These are phyloP conservation scores for Phoma sp. DNA, from an alignment of 2,329 filamentous ascomycete species.

Conservation along the genomic window DNA sequence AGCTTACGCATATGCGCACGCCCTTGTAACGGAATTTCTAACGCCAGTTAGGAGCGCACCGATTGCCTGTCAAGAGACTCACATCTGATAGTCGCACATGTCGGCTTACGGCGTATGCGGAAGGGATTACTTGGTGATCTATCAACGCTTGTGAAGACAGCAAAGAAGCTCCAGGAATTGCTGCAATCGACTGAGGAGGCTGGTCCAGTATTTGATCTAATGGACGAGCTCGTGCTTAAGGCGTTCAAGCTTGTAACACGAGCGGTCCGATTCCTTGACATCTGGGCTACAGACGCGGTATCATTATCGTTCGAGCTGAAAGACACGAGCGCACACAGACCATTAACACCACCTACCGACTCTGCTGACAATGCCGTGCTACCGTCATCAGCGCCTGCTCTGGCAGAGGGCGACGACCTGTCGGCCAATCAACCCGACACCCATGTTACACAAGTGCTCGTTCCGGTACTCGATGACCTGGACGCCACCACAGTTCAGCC, in stretches of 20 bases:
- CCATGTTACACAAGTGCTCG: constrained; percentile 43
- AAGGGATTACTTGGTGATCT: constrained; percentile 90
- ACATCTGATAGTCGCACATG: constrained; percentile 73
- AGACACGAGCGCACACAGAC: constrained; percentile 40
- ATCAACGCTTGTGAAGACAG: constrained; percentile 85
- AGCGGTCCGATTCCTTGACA: constrained; percentile 86
- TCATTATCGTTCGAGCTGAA: constrained; percentile 56
- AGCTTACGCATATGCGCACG: constrained; percentile 46
- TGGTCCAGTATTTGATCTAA: constrained; percentile 69
- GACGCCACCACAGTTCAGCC: constrained; percentile 39
- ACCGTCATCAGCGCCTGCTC: constrained; percentile 34
- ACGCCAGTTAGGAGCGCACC: constrained; percentile 73
- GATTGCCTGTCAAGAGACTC: constrained; percentile 87
- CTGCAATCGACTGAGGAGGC: constrained; percentile 52
- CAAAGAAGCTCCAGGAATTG: constrained; percentile 81
- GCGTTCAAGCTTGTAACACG: constrained; percentile 94
- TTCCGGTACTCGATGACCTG: constrained; percentile 33
- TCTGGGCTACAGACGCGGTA: constrained; percentile 68
- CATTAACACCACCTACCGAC: constrained; percentile 49
- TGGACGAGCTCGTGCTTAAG: constrained; percentile 92
- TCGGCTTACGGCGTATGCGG: constrained; percentile 76
- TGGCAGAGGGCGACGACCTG: constrained; percentile 34
- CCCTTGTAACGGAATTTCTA: constrained; percentile 14
- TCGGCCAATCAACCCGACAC: constrained; percentile 54
- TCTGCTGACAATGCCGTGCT: constrained; percentile 38